Evolutionary conservation across 2,329 filamentous ascomycete genomes (phyloP).

Genomic region (Colletotrichum liriopes): DNA sequence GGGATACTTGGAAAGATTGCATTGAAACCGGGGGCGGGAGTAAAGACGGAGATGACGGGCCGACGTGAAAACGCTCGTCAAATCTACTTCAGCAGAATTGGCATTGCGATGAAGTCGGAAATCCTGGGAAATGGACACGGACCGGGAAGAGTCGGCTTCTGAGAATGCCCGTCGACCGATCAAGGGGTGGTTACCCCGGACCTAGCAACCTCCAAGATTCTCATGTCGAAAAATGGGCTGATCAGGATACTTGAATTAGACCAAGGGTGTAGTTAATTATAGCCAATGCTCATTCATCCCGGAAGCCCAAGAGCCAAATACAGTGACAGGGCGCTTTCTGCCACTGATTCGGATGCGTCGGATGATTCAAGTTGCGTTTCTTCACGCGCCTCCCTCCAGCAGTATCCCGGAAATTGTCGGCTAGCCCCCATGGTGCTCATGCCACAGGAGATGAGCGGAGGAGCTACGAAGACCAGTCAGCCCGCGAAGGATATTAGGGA

Average conservation of each 20-base stretch:
- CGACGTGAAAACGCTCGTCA: background rate
- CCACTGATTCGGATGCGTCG: background rate
- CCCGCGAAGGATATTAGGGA: background rate
- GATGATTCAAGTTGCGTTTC: too few species aligned
- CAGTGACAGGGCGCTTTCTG: background rate
- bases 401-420: background rate
- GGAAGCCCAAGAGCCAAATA: background rate
- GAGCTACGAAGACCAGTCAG: background rate
- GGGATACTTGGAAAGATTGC: background rate
- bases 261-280: background rate
- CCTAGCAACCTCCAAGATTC: background rate
- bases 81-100: background rate
- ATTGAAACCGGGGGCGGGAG: background rate
- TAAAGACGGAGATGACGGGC: background rate
- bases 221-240: too few species aligned
- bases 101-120: background rate
- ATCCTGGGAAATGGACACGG: background rate
- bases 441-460: too few species aligned
- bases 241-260: background rate
- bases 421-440: background rate
- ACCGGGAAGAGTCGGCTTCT: background rate
- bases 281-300: too few species aligned
- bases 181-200: background rate
- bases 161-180: background rate
- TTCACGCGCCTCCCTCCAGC: background rate